These are phyloP conservation scores for Ascobolus immersus DNA, from an alignment of 495 filamentous ascomycete genomes.

Conservation along the genomic window DNA sequence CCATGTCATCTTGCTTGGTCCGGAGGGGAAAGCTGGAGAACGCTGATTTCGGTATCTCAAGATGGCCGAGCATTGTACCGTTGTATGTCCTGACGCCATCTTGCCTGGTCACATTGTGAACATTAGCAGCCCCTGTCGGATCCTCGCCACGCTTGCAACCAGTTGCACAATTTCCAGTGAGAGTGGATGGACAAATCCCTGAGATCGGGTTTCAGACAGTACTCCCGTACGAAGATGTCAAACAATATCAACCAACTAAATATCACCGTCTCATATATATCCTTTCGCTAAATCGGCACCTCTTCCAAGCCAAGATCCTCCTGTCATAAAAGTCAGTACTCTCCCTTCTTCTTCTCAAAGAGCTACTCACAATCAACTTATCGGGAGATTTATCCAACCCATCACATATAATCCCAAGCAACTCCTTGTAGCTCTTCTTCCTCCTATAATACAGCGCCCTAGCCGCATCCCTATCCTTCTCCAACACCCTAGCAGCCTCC, in stretches of 20 bases:
- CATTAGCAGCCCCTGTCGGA: too few species aligned
- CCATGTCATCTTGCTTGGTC: too few species aligned
- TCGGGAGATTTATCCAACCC: conserved; percentile 8
- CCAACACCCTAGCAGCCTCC: conserved; percentile 8
- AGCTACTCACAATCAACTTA: conserved; percentile 15
- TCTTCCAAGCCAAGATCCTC: background rate
- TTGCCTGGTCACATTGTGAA: too few species aligned
- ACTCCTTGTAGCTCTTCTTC: conserved; percentile 13
- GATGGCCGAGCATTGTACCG: too few species aligned
- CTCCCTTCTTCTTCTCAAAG: background rate
- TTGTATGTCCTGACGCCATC: too few species aligned
- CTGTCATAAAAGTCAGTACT: background rate
- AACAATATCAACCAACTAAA: too few species aligned
- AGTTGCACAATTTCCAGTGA: too few species aligned
- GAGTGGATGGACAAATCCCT: background rate
- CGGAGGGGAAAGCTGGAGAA: too few species aligned
- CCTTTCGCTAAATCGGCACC: too few species aligned
- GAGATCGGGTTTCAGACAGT: conserved; percentile 5
- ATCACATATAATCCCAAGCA: conserved; percentile 13
- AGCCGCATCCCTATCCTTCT: conserved; percentile 7
- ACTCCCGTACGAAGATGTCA: conserved; percentile 4
- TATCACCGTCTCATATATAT: too few species aligned
- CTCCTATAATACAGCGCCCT: conserved; percentile 7
- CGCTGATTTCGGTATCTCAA: too few species aligned
- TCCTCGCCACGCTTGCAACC: too few species aligned